Base-by-base conservation (phyloP, 2,329 filamentous ascomycete species). In the Aspergillus chevalieri region DNA sequence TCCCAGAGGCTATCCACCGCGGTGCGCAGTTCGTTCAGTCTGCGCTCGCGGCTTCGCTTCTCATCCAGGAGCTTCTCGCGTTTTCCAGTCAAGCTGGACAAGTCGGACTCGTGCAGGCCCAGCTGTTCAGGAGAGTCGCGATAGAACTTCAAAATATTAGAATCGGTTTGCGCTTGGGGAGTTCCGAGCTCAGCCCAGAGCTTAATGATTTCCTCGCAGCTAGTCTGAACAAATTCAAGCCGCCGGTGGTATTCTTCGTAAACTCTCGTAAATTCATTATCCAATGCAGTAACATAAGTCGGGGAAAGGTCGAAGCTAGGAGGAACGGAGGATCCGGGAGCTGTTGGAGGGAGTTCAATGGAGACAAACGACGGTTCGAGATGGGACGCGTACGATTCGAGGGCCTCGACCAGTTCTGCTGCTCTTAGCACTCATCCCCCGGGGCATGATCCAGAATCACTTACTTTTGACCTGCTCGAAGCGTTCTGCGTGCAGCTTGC, bases 171-270 rank as follows among this genome's bases (percentile, higher is more conserved):
- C 24, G 87, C 89, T 66, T 96, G 91, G 0, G 93, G 91, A 1
- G 88, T 95, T 41, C 93, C 93, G 8, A 98, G 82, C 69, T 98
- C 93, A 0, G 89, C 92, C 91, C 93, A 98, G 0, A 98, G 79
- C 59, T 89, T 87, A 61, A 98, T 93, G 52, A 95, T 92, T 53
- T 93, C 84, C 61, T 95, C 87, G 38, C 83, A 84, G 3, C 89
- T 71, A 17, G 83, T 72, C 68, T 89, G 83, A 12, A 97, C 90
- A 0, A 81, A 82, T 26, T 80, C 79, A 42, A 95, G 78, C 44
- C 93, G 87, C 57, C 84, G 86, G 41, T 85, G 89, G 71, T 97
- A 98, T 73, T 98, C 94, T 63, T 97, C 90, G 70, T 97, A 97
- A 17, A 98, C 89, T 52, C 90, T 83, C 9, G 89, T 89, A 65